phyloP scores from a whole-genome alignment of 73 alveolate genomes.

The Blepharisma stoltei region DNA sequence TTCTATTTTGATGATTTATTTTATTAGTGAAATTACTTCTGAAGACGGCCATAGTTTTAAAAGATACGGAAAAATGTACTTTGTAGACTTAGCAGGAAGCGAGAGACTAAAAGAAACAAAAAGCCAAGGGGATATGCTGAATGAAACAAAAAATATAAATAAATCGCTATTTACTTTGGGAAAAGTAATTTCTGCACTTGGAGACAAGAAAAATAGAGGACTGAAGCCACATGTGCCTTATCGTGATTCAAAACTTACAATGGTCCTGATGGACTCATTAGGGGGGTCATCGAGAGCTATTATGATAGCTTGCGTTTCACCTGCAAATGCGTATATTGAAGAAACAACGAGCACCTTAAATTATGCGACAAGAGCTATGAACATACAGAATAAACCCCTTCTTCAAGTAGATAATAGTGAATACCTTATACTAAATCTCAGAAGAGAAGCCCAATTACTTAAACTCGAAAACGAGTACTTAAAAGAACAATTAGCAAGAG shows the following conservation, averaged over 20 bases:
- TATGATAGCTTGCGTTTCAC: constrained; percentile 97
- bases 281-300: constrained; percentile 97
- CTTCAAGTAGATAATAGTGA: constrained; percentile 95
- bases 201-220: constrained; percentile 69
- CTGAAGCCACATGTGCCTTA: constrained; percentile 88
- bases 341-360: constrained; percentile 92
- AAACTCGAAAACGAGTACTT: constrained; percentile 94
- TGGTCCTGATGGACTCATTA: constrained; percentile 96
- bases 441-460: constrained; percentile 79
- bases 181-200: constrained; percentile 80
- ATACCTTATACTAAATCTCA: constrained; percentile 76
- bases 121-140: constrained; percentile 94
- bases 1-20: constrained; percentile 89
- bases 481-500: constrained; percentile 74
- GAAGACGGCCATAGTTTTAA: constrained; percentile 91
- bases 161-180: constrained; percentile 93
- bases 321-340: constrained; percentile 86
- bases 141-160: constrained; percentile 97
- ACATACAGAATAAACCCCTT: constrained; percentile 95
- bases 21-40: constrained; percentile 83
- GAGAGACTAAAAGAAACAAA: constrained; percentile 96
- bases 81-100: constrained; percentile 98
- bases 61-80: constrained; percentile 96
- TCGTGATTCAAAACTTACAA: constrained; percentile 96
- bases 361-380: constrained; percentile 97